A percentile compares a stretch with the other conserved stretches of the same genome.
phyloP scores from a whole-genome alignment of 441 rosid genomes.

The Pelargonium myrrhifolium region DNA sequence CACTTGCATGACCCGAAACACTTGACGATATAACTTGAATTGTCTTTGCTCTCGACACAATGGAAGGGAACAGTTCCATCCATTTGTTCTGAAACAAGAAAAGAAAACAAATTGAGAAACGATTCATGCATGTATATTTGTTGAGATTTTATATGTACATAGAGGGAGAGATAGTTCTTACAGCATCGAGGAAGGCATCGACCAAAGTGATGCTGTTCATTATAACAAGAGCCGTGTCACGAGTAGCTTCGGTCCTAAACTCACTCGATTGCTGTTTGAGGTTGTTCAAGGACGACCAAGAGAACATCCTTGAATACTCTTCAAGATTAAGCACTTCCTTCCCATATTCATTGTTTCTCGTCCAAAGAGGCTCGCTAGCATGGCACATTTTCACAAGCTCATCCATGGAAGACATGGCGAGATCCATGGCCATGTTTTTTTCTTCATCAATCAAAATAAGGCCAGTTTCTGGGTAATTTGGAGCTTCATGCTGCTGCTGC shows the following conservation, averaged over 20 bases:
- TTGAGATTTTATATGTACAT: no score
- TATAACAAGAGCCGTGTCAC: slow-evolving; percentile 60
- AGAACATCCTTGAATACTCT: slow-evolving; percentile 57
- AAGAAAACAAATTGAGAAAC: no score
- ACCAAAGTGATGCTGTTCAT: slow-evolving; percentile 82
- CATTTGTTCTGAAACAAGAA: slow-evolving; percentile 53
- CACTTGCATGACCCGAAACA: slow-evolving; percentile 51
- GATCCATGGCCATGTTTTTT: slow-evolving; percentile 56
- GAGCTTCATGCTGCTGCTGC: slow-evolving; percentile 26
- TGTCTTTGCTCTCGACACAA: slow-evolving; percentile 74
- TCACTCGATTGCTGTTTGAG: slow-evolving; percentile 32
- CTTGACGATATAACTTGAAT: slow-evolving; percentile 59
- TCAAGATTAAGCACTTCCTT: slow-evolving; percentile 46
- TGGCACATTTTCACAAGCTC: slow-evolving; percentile 67
- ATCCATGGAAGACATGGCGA: slow-evolving; percentile 59
- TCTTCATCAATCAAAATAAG: slow-evolving; percentile 56
- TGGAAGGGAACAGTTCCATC: slow-evolving; percentile 84
- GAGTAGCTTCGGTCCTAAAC: slow-evolving; percentile 58
- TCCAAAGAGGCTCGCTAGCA: slow-evolving; percentile 58
- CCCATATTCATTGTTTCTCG: slow-evolving; percentile 26
- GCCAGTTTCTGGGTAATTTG: slow-evolving; percentile 33
- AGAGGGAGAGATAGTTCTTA: slow-evolving; percentile 25
- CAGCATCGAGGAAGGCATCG: slow-evolving; percentile 75
- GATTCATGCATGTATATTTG: no score
- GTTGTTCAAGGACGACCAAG: slow-evolving; percentile 52